These are phyloP conservation scores for Populus trichocarpa DNA, from an alignment of 441 rosid genomes.

Conservation along the genomic window DNA sequence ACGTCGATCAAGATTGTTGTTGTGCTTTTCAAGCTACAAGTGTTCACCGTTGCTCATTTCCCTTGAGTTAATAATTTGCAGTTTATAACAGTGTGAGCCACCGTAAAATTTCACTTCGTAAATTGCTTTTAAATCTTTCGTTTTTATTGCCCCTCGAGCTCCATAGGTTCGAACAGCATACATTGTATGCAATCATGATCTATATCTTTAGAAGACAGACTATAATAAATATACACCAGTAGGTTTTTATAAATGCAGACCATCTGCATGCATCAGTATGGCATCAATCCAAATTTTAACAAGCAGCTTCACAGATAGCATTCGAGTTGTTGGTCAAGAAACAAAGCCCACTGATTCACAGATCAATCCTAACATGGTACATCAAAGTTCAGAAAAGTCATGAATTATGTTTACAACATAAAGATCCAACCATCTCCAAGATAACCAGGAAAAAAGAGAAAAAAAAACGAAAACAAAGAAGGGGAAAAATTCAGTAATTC, in stretches of 20 bases:
- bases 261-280: too few species aligned
- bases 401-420: background rate
- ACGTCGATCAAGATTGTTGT: background rate
- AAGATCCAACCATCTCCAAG: background rate
- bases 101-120: too few species aligned
- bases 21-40: background rate
- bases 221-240: too few species aligned
- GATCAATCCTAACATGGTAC: background rate
- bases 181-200: background rate
- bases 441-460: background rate
- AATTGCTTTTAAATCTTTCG: too few species aligned
- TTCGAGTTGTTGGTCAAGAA: background rate
- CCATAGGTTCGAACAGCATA: background rate
- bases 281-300: background rate
- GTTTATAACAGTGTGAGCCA: background rate
- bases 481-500: constrained; percentile 9
- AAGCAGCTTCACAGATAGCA: background rate
- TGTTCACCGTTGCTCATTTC: background rate
- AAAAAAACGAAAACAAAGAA: too few species aligned
- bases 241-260: too few species aligned
- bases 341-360: background rate
- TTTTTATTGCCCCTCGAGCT: background rate
- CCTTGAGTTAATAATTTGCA: background rate
- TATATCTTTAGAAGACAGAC: background rate
- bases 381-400: too few species aligned